Conservation (phyloP, 306 rosid genomes). For the Sphenostylis stenocarpa region DNA sequence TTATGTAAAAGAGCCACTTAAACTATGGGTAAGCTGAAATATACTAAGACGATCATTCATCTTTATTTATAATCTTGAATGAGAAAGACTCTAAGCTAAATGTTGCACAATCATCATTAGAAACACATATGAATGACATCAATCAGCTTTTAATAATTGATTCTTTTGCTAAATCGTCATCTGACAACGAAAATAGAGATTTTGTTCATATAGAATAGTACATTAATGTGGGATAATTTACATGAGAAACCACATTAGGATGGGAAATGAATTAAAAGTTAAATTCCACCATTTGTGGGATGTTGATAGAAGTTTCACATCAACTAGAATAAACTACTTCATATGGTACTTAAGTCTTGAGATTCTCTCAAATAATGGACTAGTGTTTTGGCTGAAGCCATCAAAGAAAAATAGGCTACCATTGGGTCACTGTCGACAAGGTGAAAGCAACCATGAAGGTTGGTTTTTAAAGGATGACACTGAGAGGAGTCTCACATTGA, state of each 20-base stretch:
- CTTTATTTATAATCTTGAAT: background rate
- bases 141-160: background rate
- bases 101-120: background rate
- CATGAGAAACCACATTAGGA: background rate
- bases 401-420: too few relatives aligned
- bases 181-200: background rate
- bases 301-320: background rate
- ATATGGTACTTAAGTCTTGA: too few relatives aligned
- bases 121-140: background rate
- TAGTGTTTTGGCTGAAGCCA: too few relatives aligned
- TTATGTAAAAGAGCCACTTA: background rate
- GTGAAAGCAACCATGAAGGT: too few relatives aligned
- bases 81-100: conserved; percentile 5
- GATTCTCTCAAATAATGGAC: too few relatives aligned
- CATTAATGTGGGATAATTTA: background rate
- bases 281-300: background rate
- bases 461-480: too few relatives aligned
- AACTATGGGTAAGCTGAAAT: background rate
- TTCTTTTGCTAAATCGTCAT: background rate
- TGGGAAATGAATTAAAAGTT: background rate
- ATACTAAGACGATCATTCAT: conserved; percentile 7
- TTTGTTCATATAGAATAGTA: background rate
- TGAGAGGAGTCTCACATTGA: too few relatives aligned
- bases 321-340: too few relatives aligned
- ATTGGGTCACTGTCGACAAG: too few relatives aligned